Conservation (phyloP, 257 asterid genomes). For the Nicotiana noctiflora region DNA sequence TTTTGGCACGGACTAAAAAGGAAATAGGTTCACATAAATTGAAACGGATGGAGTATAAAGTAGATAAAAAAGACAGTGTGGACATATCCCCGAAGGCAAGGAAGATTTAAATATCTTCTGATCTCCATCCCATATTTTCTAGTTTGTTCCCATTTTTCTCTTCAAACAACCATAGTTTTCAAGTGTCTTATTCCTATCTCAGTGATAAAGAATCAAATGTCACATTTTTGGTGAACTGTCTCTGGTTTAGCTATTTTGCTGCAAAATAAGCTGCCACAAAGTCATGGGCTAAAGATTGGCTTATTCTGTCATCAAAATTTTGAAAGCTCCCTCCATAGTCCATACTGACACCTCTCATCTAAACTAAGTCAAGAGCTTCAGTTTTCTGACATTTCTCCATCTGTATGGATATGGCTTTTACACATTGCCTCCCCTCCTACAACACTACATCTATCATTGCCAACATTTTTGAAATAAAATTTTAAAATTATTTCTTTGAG, state of each 20-base stretch:
- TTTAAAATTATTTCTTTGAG: too few species aligned
- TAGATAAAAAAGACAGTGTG: not conserved
- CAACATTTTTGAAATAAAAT: too few species aligned
- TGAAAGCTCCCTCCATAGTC: conserved; percentile 4
- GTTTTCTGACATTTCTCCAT: conserved; percentile 8
- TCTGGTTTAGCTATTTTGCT: not conserved
- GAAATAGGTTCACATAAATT: too few species aligned
- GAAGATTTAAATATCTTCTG: not conserved
- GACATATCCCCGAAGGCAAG: not conserved
- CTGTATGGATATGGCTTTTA: not conserved
- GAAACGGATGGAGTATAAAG: too few species aligned
- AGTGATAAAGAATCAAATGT: not conserved
- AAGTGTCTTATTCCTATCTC: not conserved
- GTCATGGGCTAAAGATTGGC: conserved; percentile 3
- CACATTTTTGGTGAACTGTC: not conserved
- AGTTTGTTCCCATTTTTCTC: not conserved
- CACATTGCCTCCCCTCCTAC: too few species aligned
- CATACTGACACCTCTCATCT: not conserved
- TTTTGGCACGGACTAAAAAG: too few species aligned
- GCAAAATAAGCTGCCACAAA: not conserved
- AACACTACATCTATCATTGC: too few species aligned
- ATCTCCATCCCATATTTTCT: not conserved
- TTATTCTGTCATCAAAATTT: not conserved
- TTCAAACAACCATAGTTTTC: not conserved
- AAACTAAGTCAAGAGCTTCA: not conserved